A percentile compares a stretch with the other conserved stretches of the same genome.
Evolutionary conservation across 1,284 basidiomycete genomes (phyloP).

Genomic region (Laetiporus sulphureus): DNA sequence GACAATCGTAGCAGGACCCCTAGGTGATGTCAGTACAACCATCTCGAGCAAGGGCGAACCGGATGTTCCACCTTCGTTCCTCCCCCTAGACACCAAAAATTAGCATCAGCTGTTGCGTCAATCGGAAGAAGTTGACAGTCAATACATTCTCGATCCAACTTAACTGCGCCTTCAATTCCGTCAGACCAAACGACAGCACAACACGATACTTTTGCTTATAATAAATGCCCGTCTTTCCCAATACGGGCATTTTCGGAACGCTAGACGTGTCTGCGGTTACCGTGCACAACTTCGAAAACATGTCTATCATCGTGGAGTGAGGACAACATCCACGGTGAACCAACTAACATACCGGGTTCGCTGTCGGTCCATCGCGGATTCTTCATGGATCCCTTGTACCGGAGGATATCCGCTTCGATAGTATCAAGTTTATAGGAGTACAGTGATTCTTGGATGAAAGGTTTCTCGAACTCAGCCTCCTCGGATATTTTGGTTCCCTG

Average conservation of each 20-base stretch:
- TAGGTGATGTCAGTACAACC: slow-evolving; percentile 1
- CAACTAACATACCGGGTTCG: slow-evolving; percentile 29
- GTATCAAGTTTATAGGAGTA: slow-evolving; percentile 21
- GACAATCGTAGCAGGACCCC: slow-evolving; percentile 12
- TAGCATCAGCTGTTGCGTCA: too few relatives aligned
- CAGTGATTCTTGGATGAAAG: slow-evolving; percentile 29
- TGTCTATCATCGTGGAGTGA: slow-evolving; percentile 24
- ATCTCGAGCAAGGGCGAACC: too few relatives aligned
- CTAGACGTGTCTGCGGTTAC: slow-evolving; percentile 34
- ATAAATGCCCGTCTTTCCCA: slow-evolving; percentile 19
- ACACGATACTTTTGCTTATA: slow-evolving; percentile 40
- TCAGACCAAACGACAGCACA: slow-evolving; percentile 42
- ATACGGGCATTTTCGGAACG: slow-evolving; percentile 17
- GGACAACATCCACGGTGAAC: not conserved
- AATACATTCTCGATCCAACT: slow-evolving; percentile 35
- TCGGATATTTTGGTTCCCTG: slow-evolving; percentile 30
- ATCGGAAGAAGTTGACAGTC: slow-evolving; percentile 5
- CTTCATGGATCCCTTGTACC: slow-evolving; percentile 33
- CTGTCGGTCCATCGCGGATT: slow-evolving; percentile 39
- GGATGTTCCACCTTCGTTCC: too few relatives aligned
- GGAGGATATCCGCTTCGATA: slow-evolving; percentile 28
- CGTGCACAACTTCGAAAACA: slow-evolving; percentile 37
- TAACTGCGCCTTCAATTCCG: slow-evolving; percentile 38
- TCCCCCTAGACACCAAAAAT: too few relatives aligned
- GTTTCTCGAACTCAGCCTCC: slow-evolving; percentile 34